phyloP scores from a whole-genome alignment of 495 filamentous ascomycete genomes.

The Aspergillus nidulans region DNA sequence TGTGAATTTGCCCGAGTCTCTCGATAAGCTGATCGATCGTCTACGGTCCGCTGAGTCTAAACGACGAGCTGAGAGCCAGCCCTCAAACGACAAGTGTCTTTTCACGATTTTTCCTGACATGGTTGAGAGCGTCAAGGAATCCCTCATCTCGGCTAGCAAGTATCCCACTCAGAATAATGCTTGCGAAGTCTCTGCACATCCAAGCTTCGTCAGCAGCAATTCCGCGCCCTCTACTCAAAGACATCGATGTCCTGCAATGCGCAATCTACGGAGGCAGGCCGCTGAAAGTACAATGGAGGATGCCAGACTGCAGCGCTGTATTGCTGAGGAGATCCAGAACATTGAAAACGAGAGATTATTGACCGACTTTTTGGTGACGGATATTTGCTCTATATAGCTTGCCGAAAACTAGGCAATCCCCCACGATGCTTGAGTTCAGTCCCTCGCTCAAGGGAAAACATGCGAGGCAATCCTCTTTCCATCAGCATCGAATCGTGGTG shows the following conservation, averaged over 20 bases:
- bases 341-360: not conserved
- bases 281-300: not conserved
- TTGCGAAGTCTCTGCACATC: not conserved
- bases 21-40: not conserved
- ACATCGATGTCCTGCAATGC: not conserved
- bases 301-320: not conserved
- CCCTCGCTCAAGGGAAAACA: conserved; percentile 1
- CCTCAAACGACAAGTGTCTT: not conserved
- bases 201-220: not conserved
- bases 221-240: not conserved
- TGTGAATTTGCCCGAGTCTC: not conserved
- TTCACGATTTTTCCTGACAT: not conserved
- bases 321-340: not conserved
- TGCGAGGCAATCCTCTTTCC: not conserved
- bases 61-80: not conserved
- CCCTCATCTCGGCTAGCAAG: not conserved
- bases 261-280: not conserved
- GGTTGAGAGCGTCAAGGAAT: not conserved
- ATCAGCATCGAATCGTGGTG: not conserved
- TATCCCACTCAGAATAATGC: not conserved
- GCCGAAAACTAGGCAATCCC: not conserved
- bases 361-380: not conserved
- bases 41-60: not conserved
- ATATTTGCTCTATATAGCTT: not conserved
- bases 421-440: no score